Evolutionary conservation across 2,329 filamentous ascomycete genomes (phyloP), one percentile per base, ranked within the genome.

Genomic region (Hortaea sp.): DNA sequence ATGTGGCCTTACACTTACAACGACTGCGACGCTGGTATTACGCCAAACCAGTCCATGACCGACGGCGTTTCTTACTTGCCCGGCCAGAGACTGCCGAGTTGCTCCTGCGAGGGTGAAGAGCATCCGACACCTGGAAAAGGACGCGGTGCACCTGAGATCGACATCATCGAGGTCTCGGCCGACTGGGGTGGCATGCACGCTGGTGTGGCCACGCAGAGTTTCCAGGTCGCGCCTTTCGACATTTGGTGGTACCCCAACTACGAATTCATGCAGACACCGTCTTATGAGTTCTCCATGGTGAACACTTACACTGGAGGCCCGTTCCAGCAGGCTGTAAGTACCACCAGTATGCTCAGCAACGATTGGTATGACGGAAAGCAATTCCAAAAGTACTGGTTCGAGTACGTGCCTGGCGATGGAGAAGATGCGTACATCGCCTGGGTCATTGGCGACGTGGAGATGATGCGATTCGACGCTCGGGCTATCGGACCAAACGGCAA

Each of bases 371-470:
- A 78, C 47, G 71, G 72, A 4, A 66, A 69, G 10, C 59, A 65
- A 13, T 78, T 77, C 53, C 75, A 78, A 53, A 74, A 70, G 42
- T 78, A 74, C 57, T 70, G 72, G 1, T 78, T 75, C 46, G 75
- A 79, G 50, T 78, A 78, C 49, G 63, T 61, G 0, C 74, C 75
- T 1, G 75, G 75, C 4, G 63, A 64, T 12, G 64, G 62, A 31
- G 58, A 69, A 49, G 65, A 71, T 10, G 63, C 66, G 1, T 64
- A 68, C 47, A 71, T 78, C 44, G 65, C 67, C 6, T 78, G 75
- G 75, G 73, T 70, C 49, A 69, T 77, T 3, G 74, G 71, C 10
- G 70, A 73, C 20, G 60, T 73, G 29, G 69, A 69, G 44, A 72
- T 70, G 41, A 76, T 74, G 62, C 66, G 68, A 49, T 66, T 78